Conservation (phyloP, 352 stramenopile species). For the Chrysophaeum taylorii region DNA sequence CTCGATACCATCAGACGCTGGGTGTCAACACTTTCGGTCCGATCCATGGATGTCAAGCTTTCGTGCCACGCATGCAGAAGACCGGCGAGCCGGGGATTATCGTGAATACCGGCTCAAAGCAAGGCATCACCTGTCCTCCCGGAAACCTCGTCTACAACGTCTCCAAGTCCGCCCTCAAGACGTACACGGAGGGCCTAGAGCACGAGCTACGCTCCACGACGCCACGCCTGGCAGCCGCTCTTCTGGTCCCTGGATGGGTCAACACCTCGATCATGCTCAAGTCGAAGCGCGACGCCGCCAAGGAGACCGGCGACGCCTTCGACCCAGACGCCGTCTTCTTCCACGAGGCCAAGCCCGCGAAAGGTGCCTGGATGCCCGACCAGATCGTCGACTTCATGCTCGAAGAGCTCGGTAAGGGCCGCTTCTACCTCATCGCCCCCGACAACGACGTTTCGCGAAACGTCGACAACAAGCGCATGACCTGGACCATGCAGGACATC, state of each 20-base stretch:
- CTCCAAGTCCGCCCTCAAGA: conserved; percentile 36
- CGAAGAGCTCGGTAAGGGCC: conserved; percentile 28
- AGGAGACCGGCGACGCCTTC: conserved; percentile 22
- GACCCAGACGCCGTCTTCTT: conserved; percentile 30
- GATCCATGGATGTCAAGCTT: conserved; percentile 35
- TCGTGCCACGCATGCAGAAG: conserved; percentile 37
- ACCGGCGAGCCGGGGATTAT: conserved; percentile 27
- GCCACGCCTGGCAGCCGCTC: conserved; percentile 27
- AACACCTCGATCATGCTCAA: conserved; percentile 38
- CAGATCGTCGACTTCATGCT: conserved; percentile 39
- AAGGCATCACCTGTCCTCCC: conserved; percentile 39
- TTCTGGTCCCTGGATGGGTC: conserved; percentile 38
- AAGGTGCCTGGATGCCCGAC: conserved; percentile 34
- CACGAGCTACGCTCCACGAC: conserved; percentile 32
- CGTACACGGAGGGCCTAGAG: conserved; percentile 36
- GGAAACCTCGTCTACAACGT: conserved; percentile 39
- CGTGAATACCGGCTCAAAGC: conserved; percentile 40
- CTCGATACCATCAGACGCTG: conserved; percentile 21
- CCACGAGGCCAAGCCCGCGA: conserved; percentile 34
- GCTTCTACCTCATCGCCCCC: conserved; percentile 37
- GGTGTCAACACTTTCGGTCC: conserved; percentile 34
- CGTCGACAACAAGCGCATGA: conserved; percentile 38
- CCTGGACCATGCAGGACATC: conserved; percentile 38
- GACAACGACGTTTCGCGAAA: conserved; percentile 38
- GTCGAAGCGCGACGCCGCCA: conserved; percentile 13